Evolutionary conservation across 305 asterid genomes (phyloP).

Genomic region (Solanum hybrid): DNA sequence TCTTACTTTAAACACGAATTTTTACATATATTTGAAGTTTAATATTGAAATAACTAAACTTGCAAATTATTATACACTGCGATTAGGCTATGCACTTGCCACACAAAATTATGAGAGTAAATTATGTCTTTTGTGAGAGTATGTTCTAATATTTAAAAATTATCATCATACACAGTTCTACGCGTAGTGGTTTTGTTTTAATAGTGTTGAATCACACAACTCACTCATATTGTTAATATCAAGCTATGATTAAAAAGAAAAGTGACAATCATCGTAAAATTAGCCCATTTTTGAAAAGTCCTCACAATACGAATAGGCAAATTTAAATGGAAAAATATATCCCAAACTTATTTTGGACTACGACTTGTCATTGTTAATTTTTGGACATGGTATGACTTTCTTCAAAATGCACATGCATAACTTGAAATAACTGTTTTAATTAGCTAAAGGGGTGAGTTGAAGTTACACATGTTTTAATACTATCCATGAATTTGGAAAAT

Average conservation of each 20-base stretch:
- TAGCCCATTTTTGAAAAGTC: background rate
- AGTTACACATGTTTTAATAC: background rate
- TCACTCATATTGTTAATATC: background rate
- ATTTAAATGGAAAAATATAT: background rate
- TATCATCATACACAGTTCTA: background rate
- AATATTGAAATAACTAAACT: background rate
- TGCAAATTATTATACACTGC: background rate
- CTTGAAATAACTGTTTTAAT: background rate
- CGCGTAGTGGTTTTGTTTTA: no score
- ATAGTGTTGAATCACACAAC: background rate
- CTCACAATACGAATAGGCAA: no score
- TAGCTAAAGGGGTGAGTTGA: background rate
- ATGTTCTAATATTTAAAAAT: background rate
- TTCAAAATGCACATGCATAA: background rate
- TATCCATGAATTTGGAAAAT: background rate
- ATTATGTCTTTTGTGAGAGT: background rate
- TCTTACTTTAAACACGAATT: background rate
- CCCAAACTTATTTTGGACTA: background rate
- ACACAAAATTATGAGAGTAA: background rate
- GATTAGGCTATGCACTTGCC: background rate
- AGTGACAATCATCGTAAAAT: background rate
- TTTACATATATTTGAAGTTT: background rate
- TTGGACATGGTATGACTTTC: background rate
- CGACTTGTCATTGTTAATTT: background rate
- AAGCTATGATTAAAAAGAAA: background rate